Percentiles rank a stretch among this genome's conserved stretches.
Evolutionary conservation across 2,329 filamentous ascomycete species (phyloP).

Genomic region (Macrophomina pseudophaseolina): DNA sequence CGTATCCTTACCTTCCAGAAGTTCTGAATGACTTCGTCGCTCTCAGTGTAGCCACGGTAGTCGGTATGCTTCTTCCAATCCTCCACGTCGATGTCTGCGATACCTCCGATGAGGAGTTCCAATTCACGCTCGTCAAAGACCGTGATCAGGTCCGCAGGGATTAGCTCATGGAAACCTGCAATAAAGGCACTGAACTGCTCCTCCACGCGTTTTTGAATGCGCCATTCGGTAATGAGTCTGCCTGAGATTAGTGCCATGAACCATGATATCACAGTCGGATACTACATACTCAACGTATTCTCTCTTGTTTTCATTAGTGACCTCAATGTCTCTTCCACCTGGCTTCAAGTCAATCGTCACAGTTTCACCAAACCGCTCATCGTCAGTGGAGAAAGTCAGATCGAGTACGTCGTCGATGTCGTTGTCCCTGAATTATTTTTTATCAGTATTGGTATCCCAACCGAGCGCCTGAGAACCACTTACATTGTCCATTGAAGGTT

Average conservation of each 20-base stretch:
- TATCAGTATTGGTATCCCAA: not conserved
- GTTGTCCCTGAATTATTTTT: constrained; percentile 68
- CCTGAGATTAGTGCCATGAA: constrained; percentile 8
- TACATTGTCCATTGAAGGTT: constrained; percentile 94
- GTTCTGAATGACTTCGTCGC: constrained; percentile 94
- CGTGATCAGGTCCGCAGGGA: constrained; percentile 94
- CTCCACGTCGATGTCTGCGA: constrained; percentile 99
- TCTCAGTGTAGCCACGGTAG: constrained; percentile 97
- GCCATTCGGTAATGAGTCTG: constrained; percentile 95
- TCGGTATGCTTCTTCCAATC: constrained; percentile 99
- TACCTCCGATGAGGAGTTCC: constrained; percentile 95
- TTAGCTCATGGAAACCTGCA: constrained; percentile 95
- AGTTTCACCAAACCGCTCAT: constrained; percentile 94
- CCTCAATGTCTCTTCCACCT: constrained; percentile 86
- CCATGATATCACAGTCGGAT: not conserved
- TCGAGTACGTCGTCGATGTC: constrained; percentile 95
- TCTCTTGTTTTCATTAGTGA: constrained; percentile 98
- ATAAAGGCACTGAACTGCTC: constrained; percentile 99
- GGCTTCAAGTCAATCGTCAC: constrained; percentile 94
- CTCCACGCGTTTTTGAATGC: constrained; percentile 96
- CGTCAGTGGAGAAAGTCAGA: constrained; percentile 94
- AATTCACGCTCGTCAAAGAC: constrained; percentile 98
- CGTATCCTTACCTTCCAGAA: constrained; percentile 81
- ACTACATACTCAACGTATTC: constrained; percentile 86
- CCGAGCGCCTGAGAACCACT: constrained; percentile 34